A percentile compares a stretch with the other conserved stretches of the same genome.
Evolutionary conservation across 2,329 filamentous ascomycete species (phyloP).

Genomic region (Cercospora sp.): DNA sequence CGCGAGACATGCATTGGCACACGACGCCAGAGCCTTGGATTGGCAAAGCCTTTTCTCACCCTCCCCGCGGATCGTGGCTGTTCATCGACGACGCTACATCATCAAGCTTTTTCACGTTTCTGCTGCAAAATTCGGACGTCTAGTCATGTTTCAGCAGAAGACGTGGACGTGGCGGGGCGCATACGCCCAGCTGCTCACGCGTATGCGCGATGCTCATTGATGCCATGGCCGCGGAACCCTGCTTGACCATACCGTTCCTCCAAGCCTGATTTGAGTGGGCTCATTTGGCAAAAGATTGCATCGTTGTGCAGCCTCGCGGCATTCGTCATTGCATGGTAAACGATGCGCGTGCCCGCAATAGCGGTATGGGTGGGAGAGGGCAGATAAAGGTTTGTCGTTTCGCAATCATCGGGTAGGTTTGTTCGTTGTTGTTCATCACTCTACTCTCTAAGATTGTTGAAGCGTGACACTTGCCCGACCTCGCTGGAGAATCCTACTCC

Average conservation of each 20-base stretch:
- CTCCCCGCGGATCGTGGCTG: neutral
- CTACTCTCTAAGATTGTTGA: neutral
- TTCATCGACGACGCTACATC: neutral
- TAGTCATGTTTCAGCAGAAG: neutral
- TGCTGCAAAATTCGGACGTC: neutral
- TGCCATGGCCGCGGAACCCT: constrained; percentile 5
- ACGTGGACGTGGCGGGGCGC: neutral
- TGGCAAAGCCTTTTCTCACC: neutral
- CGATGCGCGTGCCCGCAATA: neutral
- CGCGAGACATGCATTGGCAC: neutral
- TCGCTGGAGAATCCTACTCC: no score
- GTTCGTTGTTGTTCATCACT: neutral
- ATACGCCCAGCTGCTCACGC: neutral
- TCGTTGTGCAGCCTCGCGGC: neutral
- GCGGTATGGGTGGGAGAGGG: neutral
- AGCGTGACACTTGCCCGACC: neutral
- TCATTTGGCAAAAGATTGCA: neutral
- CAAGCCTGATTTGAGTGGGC: constrained; percentile 2
- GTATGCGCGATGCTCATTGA: neutral
- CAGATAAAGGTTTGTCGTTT: neutral
- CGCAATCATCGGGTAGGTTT: neutral
- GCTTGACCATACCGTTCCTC: neutral
- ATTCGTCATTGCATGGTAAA: constrained; percentile 3
- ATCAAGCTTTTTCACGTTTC: neutral
- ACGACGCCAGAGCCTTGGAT: neutral